These are phyloP conservation scores for Striga hermonthica DNA, from an alignment of 305 asterid genomes.

Conservation along the genomic window DNA sequence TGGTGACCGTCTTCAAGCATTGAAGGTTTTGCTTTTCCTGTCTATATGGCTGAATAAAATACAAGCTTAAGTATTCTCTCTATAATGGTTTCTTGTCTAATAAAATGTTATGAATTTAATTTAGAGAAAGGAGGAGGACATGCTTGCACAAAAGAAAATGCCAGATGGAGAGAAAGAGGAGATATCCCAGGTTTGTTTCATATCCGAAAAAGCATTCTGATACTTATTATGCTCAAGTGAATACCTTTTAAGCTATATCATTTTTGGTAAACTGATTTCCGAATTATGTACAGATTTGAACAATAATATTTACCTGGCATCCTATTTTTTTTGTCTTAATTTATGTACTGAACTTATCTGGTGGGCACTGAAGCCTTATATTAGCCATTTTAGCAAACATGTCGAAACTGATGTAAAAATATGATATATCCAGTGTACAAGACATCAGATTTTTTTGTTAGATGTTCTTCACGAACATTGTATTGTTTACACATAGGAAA, in stretches of 20 bases:
- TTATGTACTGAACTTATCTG: slow-evolving; percentile 6
- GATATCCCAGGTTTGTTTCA: slow-evolving; percentile 83
- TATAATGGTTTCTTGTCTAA: slow-evolving; percentile 35
- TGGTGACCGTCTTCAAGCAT: slow-evolving; percentile 76
- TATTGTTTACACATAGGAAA: too few relatives aligned
- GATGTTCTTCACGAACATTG: too few relatives aligned
- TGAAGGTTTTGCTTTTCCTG: slow-evolving; percentile 55
- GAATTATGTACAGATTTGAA: not conserved
- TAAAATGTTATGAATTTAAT: slow-evolving; percentile 26
- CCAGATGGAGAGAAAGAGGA: slow-evolving; percentile 97
- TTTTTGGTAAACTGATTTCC: slow-evolving; percentile 8
- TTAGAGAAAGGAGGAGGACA: slow-evolving; percentile 90
- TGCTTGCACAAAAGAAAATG: slow-evolving; percentile 97
- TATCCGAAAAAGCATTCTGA: slow-evolving; percentile 22
- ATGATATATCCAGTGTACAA: not conserved
- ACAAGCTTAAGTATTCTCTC: slow-evolving; percentile 25
- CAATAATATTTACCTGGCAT: slow-evolving; percentile 1
- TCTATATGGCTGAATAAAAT: slow-evolving; percentile 9
- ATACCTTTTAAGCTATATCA: slow-evolving; percentile 1
- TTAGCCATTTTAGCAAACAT: slow-evolving; percentile 7
- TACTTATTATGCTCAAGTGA: slow-evolving; percentile 6
- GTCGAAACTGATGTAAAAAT: not conserved
- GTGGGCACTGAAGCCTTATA: slow-evolving; percentile 2
- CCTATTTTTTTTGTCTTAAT: slow-evolving; percentile 4
- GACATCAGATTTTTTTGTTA: too few relatives aligned